Evolutionary conservation across 1,284 basidiomycete genomes (phyloP).

Genomic region (Pyrrhoderma lamaoense): DNA sequence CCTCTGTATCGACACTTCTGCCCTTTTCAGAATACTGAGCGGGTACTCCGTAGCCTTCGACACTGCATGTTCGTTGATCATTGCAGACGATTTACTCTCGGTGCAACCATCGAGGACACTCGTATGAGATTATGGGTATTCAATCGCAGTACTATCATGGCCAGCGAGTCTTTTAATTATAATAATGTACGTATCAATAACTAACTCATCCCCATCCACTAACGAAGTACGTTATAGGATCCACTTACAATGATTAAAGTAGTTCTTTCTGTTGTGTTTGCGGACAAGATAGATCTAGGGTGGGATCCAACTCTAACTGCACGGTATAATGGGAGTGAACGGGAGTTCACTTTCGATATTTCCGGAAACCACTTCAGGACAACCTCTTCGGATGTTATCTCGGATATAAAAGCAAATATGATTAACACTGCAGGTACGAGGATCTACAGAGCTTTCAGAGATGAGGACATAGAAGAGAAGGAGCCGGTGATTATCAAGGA

Average conservation of each 20-base stretch:
- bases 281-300: too few relatives aligned
- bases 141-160: not conserved
- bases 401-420: not conserved
- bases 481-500: too few relatives aligned
- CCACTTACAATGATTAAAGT: not conserved
- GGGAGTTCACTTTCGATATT: too few relatives aligned
- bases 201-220: not conserved
- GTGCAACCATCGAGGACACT: not conserved
- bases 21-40: not conserved
- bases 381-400: not conserved
- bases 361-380: too few relatives aligned
- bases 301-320: too few relatives aligned
- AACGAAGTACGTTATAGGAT: conserved; percentile 1
- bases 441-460: not conserved
- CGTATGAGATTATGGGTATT: not conserved
- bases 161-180: not conserved
- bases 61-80: not conserved
- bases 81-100: not conserved
- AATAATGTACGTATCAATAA: not conserved
- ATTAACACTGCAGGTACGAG: conserved; percentile 1
- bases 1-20: too few relatives aligned
- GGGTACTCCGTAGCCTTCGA: conserved; percentile 1
- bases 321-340: too few relatives aligned
- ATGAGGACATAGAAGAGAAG: too few relatives aligned
- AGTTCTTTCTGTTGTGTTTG: not conserved